A percentile compares a stretch with the other conserved stretches of the same genome.
Conservation (phyloP, 495 filamentous ascomycete genomes). For the Penicillium goetzii region DNA sequence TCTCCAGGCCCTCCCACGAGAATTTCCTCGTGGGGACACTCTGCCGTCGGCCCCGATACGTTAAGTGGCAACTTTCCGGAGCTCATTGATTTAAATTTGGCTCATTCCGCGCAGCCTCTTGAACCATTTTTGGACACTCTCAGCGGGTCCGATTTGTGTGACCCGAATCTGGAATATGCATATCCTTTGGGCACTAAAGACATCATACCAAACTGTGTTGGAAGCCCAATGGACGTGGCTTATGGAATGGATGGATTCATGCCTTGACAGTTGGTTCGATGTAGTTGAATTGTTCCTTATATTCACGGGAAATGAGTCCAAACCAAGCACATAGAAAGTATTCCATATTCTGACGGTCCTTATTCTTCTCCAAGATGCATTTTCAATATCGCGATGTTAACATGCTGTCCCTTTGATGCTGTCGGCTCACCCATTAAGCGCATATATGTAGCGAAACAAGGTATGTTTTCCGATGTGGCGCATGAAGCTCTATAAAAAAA, state of each 20-base stretch:
- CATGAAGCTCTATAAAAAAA: too few species aligned
- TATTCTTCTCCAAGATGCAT: too few species aligned
- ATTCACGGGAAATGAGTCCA: too few species aligned
- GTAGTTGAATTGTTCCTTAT: neutral
- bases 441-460: too few species aligned
- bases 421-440: too few species aligned
- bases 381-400: neutral
- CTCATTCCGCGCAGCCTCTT: neutral
- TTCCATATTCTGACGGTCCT: too few species aligned
- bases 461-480: too few species aligned
- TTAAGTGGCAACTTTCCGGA: neutral
- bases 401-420: neutral
- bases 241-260: neutral
- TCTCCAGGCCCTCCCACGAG: neutral
- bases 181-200: neutral
- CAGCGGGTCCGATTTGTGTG: neutral
- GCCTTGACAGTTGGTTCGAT: neutral
- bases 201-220: neutral
- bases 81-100: neutral
- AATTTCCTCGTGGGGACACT: too few species aligned
- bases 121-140: neutral
- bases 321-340: too few species aligned
- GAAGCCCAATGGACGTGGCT: neutral
- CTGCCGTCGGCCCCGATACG: neutral
- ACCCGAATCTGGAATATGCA: neutral